Evolutionary conservation across 345 rosid species (phyloP), one percentile per base, ranked within the genome.

Genomic region (Dovyalis caffra): DNA sequence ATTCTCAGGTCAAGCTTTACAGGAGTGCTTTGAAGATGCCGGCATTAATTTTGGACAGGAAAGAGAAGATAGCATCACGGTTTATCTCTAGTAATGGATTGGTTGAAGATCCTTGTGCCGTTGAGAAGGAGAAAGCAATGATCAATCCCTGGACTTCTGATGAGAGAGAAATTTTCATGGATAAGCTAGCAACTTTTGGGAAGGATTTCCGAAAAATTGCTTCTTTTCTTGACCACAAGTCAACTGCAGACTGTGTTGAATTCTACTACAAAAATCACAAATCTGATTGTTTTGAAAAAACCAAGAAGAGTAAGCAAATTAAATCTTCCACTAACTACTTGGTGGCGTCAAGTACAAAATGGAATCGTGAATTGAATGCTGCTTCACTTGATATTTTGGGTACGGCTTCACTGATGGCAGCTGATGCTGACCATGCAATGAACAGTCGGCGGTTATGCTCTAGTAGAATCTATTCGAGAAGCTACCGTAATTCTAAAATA

Each of bases 231-330:
- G 89, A 89, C 68, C 90, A 92, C 77, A 96, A 93, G 86, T 91
- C 91, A 60, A 93, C 94, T 80, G 98, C 99, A 25, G 98, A 92
- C 80, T 96, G 99, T 78, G 90, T 96, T 43, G 91, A 93, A 78
- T 96, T 93, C 81, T 96, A 96, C 83, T 96, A 93, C 87, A 96
- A 93, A 79, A 96, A 96, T 78, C 99, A 92, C 86, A 96, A 96
- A 76, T 90, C 98, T 74, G 99, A 90, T 82, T 79, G 84, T 82
- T 93, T 96, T 84, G 87, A 87, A 88, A 92, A 85, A 79, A 87
- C 88, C 47, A 92, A 90, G 90, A 95, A 89, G 88, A 87, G 85
- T 64, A 88, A 90, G 86, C 87, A 79, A 70, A 83, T 78, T 72
- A 93, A 89, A 84, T 68, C 91, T 25, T 81, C 90, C 60, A 78